Base-by-base conservation (phyloP, 371 early-diverging fungal genomes). In the Mucor irregularis region DNA sequence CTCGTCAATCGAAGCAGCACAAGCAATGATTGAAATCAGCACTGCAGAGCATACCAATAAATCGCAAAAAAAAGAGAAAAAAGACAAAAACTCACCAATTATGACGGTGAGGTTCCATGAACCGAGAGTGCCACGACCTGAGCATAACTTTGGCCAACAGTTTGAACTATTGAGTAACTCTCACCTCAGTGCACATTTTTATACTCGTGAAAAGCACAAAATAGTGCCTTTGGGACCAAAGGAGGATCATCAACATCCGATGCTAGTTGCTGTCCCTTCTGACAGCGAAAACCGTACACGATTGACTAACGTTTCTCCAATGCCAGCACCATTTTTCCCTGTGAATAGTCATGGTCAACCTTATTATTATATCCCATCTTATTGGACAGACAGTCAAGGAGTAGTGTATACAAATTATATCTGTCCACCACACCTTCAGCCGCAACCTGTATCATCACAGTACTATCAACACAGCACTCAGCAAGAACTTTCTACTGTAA, bases 21-120 rank as follows among this genome's bases (percentile, higher is more conserved):
- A 85, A 71, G 94, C 94, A 31, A 86, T 91, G 17, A 70, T 83
- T 38, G 92, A 92, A 71, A 91, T 93, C 90, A 90, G 90, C 11
- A n/a, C 25, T n/a, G n/a, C n/a, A n/a, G n/a, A n/a, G n/a, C n/a
- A n/a, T n/a, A n/a, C n/a, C n/a, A n/a, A n/a, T n/a, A n/a, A n/a
- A n/a, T n/a, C n/a, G n/a, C n/a, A n/a, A n/a, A n/a, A n/a, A 52
- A 28, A 29, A 34, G 25, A 40, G 16, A 16, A 40, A 4, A 37
- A 35, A 69, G 85, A 90, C 1, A 28, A 51, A 0, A 29, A 16
- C 7, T 35, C n/a, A 14, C 35, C 35, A 5, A 14, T 35, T 6
- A 57, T 62, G 25, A 30, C 47, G 28, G 63, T 62, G 13, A 28
- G 46, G 17, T 62, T 62, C 42, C 63, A 62, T 35, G 63, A 57